These are phyloP conservation scores for Boletus rubescentipes DNA, from an alignment of 768 basidiomycete genomes.

Conservation along the genomic window DNA sequence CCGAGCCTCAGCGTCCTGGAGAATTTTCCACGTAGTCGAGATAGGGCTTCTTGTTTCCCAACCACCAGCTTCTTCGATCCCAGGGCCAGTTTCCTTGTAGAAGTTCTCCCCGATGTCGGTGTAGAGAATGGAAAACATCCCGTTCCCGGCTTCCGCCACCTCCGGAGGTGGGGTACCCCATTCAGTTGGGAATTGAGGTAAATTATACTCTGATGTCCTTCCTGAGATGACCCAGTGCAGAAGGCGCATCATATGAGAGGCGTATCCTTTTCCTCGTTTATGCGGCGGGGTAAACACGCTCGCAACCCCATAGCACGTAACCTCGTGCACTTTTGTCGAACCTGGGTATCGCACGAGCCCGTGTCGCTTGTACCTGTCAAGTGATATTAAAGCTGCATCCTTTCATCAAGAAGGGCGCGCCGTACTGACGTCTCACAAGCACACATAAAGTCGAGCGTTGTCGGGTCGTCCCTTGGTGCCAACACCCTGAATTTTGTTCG, in stretches of 20 bases:
- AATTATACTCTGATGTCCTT: slow-evolving; percentile 22
- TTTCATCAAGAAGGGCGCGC: not conserved
- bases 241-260: slow-evolving; percentile 61
- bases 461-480: slow-evolving; percentile 49
- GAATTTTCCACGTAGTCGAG: slow-evolving; percentile 43
- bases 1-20: not conserved
- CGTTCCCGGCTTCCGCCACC: slow-evolving; percentile 38
- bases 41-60: slow-evolving; percentile 42
- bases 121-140: slow-evolving; percentile 48
- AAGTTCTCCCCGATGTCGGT: slow-evolving; percentile 51
- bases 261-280: slow-evolving; percentile 57
- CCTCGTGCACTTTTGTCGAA: slow-evolving; percentile 28
- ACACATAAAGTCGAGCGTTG: slow-evolving; percentile 53
- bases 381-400: not conserved
- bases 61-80: slow-evolving; percentile 32
- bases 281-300: slow-evolving; percentile 53
- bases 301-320: slow-evolving; percentile 51
- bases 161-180: slow-evolving; percentile 46
- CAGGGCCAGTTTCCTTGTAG: slow-evolving; percentile 44
- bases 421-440: slow-evolving; percentile 59
- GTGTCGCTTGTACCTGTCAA: slow-evolving; percentile 35
- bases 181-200: slow-evolving; percentile 37
- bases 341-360: slow-evolving; percentile 31
- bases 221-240: slow-evolving; percentile 55
- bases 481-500: slow-evolving; percentile 47